Percentiles rank a stretch among this genome's conserved stretches.
phyloP scores from a whole-genome alignment of 257 asterid genomes.

The Orobanche coerulescens region DNA sequence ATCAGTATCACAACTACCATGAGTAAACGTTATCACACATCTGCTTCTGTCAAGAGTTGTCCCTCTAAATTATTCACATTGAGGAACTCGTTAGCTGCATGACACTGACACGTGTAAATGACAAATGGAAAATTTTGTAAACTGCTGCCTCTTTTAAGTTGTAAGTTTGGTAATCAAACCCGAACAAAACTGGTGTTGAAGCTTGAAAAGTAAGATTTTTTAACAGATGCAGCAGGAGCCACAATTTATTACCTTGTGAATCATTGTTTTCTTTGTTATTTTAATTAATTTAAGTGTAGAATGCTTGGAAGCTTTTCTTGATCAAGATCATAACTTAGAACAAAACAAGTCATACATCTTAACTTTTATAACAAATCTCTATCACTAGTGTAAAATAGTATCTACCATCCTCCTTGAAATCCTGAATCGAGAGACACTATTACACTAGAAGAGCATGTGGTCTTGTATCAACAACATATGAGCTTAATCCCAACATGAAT shows the following conservation, averaged over 20 bases:
- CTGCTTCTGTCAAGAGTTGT: constrained; percentile 2
- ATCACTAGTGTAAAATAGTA: not conserved
- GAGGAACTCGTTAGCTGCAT: constrained; percentile 6
- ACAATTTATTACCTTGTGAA: not conserved
- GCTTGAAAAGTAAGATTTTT: constrained; percentile 2
- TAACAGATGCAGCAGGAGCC: constrained; percentile 6
- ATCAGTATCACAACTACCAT: constrained; percentile 6
- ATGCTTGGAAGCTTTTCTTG: not conserved
- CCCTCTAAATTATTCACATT: constrained; percentile 15
- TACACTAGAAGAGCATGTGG: too few relatives aligned
- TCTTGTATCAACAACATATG: too few relatives aligned
- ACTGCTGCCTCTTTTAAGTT: constrained; percentile 15
- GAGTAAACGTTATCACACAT: constrained; percentile 5
- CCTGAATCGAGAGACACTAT: not conserved
- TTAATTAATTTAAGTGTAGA: not conserved
- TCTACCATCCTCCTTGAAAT: not conserved
- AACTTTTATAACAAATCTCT: not conserved
- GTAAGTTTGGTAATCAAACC: constrained; percentile 4
- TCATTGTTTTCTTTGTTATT: not conserved
- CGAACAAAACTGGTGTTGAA: not conserved
- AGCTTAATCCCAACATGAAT: too few relatives aligned
- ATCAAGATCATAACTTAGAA: not conserved
- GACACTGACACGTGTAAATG: not conserved
- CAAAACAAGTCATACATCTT: not conserved
- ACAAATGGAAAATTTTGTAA: not conserved